Conservation (phyloP, 129 eudicot genomes). For the Escallonia herrerae region DNA sequence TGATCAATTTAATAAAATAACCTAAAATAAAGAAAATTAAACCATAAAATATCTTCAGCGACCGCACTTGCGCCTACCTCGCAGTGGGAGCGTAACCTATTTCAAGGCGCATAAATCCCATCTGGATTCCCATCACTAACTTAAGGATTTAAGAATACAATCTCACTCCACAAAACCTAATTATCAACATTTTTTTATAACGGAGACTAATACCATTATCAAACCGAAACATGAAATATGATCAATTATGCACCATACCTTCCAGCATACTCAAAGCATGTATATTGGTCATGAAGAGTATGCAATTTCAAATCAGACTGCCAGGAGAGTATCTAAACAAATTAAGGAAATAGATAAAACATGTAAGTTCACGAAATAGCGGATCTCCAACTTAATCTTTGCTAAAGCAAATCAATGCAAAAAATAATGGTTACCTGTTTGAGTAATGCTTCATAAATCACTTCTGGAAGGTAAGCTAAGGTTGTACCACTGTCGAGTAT, state of each 20-base stretch:
- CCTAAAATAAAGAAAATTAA: no score
- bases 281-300: constrained; percentile 73
- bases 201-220: no score
- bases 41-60: no score
- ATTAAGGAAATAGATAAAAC: constrained; percentile 10
- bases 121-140: no score
- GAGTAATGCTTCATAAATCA: constrained; percentile 55
- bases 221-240: not conserved
- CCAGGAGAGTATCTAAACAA: constrained; percentile 58
- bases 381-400: not conserved
- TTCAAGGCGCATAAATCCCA: no score
- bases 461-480: constrained; percentile 78
- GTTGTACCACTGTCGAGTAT: constrained; percentile 87
- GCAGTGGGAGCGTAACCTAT: no score
- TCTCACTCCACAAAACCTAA: not conserved
- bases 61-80: no score
- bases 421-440: constrained; percentile 32
- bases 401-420: not conserved
- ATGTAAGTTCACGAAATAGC: constrained; percentile 13
- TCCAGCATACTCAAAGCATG: constrained; percentile 78
- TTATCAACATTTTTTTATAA: not conserved
- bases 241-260: constrained; percentile 42
- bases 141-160: not conserved
- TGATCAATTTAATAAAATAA: no score
- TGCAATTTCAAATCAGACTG: constrained; percentile 67